These are phyloP conservation scores for Chrysosporium keratinophilum DNA, from an alignment of 2,329 filamentous ascomycete genomes.

Conservation along the genomic window DNA sequence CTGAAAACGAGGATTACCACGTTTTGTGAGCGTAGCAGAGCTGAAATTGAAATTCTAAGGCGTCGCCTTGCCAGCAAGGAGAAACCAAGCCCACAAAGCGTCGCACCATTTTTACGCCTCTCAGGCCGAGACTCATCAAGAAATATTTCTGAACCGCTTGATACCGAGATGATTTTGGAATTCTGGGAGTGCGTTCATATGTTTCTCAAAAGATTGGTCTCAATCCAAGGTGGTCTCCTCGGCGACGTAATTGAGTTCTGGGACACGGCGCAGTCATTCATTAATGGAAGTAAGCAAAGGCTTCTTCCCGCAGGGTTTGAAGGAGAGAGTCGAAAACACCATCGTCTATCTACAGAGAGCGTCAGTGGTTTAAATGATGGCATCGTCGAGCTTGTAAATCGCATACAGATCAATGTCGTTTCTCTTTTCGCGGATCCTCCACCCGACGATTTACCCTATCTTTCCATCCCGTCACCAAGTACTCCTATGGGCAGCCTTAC, in stretches of 20 bases:
- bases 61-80: conserved; percentile 66
- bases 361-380: conserved; percentile 64
- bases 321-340: conserved; percentile 68
- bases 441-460: conserved; percentile 60
- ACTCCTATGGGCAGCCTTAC: conserved; percentile 51
- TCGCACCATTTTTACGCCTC: conserved; percentile 66
- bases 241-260: conserved; percentile 90
- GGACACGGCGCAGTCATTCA: conserved; percentile 82
- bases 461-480: conserved; percentile 59
- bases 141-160: conserved; percentile 54
- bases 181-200: conserved; percentile 82
- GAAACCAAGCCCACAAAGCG: conserved; percentile 56
- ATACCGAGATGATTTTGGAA: conserved; percentile 70
- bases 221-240: conserved; percentile 62
- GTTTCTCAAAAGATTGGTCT: conserved; percentile 65
- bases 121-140: conserved; percentile 58
- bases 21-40: conserved; percentile 72
- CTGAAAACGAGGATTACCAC: conserved; percentile 74
- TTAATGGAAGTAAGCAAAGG: conserved; percentile 73
- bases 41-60: conserved; percentile 85
- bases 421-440: conserved; percentile 80
- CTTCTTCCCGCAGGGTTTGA: conserved; percentile 70
- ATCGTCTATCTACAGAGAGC: conserved; percentile 63
- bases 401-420: conserved; percentile 68
- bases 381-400: conserved; percentile 67